Evolutionary conservation across 2,329 filamentous ascomycete species (phyloP), one percentile per base, ranked within the genome.

Genomic region (Fusarium sulawesiense): DNA sequence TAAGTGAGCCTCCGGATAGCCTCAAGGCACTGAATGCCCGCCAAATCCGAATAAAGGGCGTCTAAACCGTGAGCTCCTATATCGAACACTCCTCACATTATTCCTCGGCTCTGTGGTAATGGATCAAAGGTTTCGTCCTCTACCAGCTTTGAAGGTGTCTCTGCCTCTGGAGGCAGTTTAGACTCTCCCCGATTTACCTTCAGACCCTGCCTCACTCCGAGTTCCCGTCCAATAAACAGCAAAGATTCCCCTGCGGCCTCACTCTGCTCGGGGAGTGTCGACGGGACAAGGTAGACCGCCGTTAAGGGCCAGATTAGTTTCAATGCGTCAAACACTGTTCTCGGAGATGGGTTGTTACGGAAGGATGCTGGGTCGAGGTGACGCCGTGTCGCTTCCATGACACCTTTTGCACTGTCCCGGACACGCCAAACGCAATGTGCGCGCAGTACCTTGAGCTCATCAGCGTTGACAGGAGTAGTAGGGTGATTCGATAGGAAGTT

Each of bases 221-320:
- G 62, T 42, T 81, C 79, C 12, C 66, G 75, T 7, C 79, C 81
- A 34, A 82, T 80, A 23, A 77, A 76, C 5, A 62, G 46, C 16
- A 82, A 64, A 7, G 74, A 72, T 29, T 45, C 45, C 27, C 70
- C 64, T 12, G 81, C 81, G 14, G 66, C 60, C 3, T 60, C 57
- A 25, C 73, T 74, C 45, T 81, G 75, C 30, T 76, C 73, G 2
- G 70, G 58, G 30, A 75, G 72, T n/a, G 76, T 75, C 6, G 77
- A 69, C 5, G 74, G 62, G 9, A 77, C 65, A 14, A 77, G 57
- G 34, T 76, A 78, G 21, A 82, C 69, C 3, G 75, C 60, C 9
- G 76, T 77, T 21, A 82, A 74, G 11, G 81, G 81, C 78, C 80
- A 83, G 18, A 82, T 73, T 29, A 82, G 61, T 71, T 77, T 78